Percentiles rank a stretch among this genome's conserved stretches.
Conservation (phyloP, 495 filamentous ascomycete genomes). For the Cercophora newfieldiana region DNA sequence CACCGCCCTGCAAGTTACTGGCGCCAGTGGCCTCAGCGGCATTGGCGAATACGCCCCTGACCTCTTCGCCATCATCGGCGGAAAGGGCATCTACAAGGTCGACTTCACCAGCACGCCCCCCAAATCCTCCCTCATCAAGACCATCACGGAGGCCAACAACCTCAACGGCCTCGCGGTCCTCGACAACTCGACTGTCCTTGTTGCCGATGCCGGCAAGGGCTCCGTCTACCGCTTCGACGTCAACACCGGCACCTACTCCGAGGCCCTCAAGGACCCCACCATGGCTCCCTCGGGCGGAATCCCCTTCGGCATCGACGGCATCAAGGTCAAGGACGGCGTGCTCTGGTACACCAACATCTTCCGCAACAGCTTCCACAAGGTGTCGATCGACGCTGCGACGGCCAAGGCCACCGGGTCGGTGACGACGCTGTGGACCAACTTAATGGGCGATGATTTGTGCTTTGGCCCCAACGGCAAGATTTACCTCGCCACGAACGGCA, state of each 20-base stretch:
- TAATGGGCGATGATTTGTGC: slow-evolving; percentile 45
- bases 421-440: slow-evolving; percentile 41
- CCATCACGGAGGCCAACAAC: slow-evolving; percentile 40
- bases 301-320: slow-evolving; percentile 41
- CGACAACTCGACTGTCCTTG: slow-evolving; percentile 40
- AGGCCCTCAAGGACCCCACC: slow-evolving; percentile 39
- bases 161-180: slow-evolving; percentile 44
- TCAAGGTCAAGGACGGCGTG: slow-evolving; percentile 35
- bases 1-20: slow-evolving; percentile 35
- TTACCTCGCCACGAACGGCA: slow-evolving; percentile 42
- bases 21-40: slow-evolving; percentile 39
- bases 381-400: slow-evolving; percentile 39
- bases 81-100: slow-evolving; percentile 42
- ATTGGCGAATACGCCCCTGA: slow-evolving; percentile 46
- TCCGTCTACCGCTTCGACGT: slow-evolving; percentile 43
- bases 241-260: slow-evolving; percentile 35
- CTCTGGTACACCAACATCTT: slow-evolving; percentile 50
- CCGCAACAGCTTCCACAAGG: slow-evolving; percentile 43
- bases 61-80: slow-evolving; percentile 44
- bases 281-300: slow-evolving; percentile 40
- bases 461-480: slow-evolving; percentile 42
- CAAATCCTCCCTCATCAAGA: slow-evolving; percentile 36
- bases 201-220: slow-evolving; percentile 44
- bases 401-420: slow-evolving; percentile 38
- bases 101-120: slow-evolving; percentile 37